phyloP scores from a whole-genome alignment of 2,329 filamentous ascomycete species.

The Sporothrix curviconia region DNA sequence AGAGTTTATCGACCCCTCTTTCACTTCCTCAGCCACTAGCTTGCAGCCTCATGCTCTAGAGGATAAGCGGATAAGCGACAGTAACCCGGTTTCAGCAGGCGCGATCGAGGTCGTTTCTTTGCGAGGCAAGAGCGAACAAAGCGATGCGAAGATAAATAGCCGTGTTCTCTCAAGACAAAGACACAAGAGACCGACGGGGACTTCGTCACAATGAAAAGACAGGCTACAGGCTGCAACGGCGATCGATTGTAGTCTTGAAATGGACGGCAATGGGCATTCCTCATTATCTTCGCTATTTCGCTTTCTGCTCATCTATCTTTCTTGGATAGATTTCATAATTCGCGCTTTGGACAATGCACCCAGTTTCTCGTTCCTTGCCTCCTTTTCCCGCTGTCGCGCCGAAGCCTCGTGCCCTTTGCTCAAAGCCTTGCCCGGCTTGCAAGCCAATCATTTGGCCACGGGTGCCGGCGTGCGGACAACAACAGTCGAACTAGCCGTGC shows the following conservation, averaged over 20 bases:
- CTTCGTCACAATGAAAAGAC: no score
- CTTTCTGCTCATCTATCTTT: no score
- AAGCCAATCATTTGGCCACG: conserved; percentile 21
- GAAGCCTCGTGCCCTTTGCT: conserved; percentile 12
- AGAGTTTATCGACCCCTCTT: not conserved
- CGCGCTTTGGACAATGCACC: no score
- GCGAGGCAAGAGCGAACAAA: not conserved
- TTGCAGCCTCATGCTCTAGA: not conserved
- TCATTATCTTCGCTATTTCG: not conserved
- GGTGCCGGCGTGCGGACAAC: not conserved
- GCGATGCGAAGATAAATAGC: no score
- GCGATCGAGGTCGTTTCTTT: not conserved
- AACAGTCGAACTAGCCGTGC: conserved; percentile 1
- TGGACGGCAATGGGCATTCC: no score
- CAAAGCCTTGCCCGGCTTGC: conserved; percentile 12
- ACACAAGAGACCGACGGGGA: no score
- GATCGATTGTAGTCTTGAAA: not conserved
- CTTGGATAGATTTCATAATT: no score
- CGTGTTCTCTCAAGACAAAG: no score
- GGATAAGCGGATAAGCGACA: conserved; percentile 5
- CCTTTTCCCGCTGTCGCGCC: not conserved
- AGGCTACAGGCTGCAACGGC: not conserved
- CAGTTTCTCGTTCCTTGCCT: no score
- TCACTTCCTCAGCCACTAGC: not conserved
- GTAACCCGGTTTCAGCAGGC: not conserved